Base-by-base conservation (phyloP, 1,284 basidiomycete species). In the Cryptococcus hybrid region DNA sequence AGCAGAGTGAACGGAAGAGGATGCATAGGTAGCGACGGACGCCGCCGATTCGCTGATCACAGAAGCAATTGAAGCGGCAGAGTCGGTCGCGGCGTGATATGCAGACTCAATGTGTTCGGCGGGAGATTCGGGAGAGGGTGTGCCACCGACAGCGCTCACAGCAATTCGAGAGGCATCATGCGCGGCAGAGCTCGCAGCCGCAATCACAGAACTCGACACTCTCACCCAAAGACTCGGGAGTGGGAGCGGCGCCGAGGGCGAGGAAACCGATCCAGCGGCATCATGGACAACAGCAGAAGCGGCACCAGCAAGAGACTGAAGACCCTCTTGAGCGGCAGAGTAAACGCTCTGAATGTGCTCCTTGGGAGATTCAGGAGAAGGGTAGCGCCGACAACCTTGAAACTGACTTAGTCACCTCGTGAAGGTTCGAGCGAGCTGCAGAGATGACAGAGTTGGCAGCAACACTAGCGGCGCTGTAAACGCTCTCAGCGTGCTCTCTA, bases 231-330 rank as follows among this genome's bases (percentile, higher is more conserved):
- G 61, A 48, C 46, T 70, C 68, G 5, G 64, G 65, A 39, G 64
- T 59, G 12, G 65, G 66, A n/a, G 67, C 62, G 3, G 61, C 65
- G 7, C 61, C 69, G 5, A 61, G 61, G 12, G 66, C 67, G 4
- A 48, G 57, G 59, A 62, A 40, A 53, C 61, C 3, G 70, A 67
- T 51, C 65, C 56, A 3, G 71, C 67, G 35, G 64, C 71, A 35
- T 68, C 57, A 58, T 66, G 60, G 13, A 60, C 55, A 15, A 47
- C 55, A 15, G 49, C 47, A 8, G 24, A 40, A 47, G 47, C 47
- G 12, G 64, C 67, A n/a, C 47, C 42, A 11, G 55, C 57, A 30
- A 60, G 56, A 43, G 63, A 64, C 38, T 51, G 49, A 30, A 49
- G 49, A 51, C 40, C 43, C 15, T 47, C 43, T 5, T 15, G 39